Conservation (phyloP, 139 green algal species). For the Eudorina sp. region DNA sequence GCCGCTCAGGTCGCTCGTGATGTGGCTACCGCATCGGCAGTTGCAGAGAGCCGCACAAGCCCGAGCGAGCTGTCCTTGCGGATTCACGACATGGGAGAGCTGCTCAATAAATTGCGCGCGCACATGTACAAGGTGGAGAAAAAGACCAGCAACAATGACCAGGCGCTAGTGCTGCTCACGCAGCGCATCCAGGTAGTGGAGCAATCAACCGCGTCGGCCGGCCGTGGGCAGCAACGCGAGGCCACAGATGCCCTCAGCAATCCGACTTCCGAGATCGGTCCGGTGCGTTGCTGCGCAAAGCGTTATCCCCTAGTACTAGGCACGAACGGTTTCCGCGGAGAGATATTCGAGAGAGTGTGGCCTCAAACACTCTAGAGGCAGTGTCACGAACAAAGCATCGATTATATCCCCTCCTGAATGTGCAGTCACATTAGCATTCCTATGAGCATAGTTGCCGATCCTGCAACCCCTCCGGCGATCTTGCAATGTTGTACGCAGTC, state of each 20-base stretch:
- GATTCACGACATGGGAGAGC: slow-evolving; percentile 53
- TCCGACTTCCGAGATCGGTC: no score
- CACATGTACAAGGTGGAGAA: slow-evolving; percentile 64
- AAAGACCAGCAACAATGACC: slow-evolving; percentile 20
- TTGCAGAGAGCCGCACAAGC: not conserved
- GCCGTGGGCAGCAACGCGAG: not conserved
- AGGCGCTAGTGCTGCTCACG: not conserved
- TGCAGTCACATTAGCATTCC: no score
- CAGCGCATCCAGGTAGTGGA: slow-evolving; percentile 18
- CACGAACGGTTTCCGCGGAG: no score
- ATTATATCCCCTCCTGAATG: no score
- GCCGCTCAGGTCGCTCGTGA: slow-evolving; percentile 2
- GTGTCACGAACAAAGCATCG: no score
- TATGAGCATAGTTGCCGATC: no score
- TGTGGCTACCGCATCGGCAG: not conserved
- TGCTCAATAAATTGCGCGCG: slow-evolving; percentile 55
- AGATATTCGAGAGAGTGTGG: no score
- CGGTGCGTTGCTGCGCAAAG: no score
- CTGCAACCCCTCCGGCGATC: no score
- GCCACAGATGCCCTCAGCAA: no score
- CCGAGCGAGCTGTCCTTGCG: slow-evolving; percentile 54
- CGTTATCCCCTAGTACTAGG: no score
- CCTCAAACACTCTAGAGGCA: no score
- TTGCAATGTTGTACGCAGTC: slow-evolving; percentile 6
- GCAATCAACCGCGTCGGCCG: not conserved